Base-by-base conservation (phyloP, 2,329 filamentous ascomycete genomes). In the Beauveria caledonica region DNA sequence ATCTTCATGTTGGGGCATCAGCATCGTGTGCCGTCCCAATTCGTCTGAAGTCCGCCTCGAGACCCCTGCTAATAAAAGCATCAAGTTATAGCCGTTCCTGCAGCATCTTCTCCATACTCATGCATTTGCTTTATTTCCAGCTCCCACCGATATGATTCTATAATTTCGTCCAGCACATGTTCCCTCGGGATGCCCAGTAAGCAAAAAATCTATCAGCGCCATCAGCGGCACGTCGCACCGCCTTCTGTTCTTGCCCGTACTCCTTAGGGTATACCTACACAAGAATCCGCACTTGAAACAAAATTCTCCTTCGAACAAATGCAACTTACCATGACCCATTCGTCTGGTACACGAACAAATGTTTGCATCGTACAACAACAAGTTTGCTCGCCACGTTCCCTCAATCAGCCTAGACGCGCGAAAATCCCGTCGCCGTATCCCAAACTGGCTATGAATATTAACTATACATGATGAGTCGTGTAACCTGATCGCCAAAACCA, bases 281-380 rank as follows among this genome's bases (percentile, higher is more conserved):
- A 49, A 51, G 21, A 21, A 8, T n/a, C 46, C n/a, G 40, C 27
- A 11, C 52, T 27, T 52, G 51, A 60, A 54, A 60, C 58, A 55
- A 54, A 42, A 39, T 9, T 17, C 15, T 53, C 57, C 40, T 49
- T 53, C 39, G 46, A 46, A 42, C 57, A 52, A 52, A 33, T 53
- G 57, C 57, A 53, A n/a, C 19, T 52, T 49, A 46, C 21, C 57
- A 52, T 46, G 48, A 19, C 49, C 45, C 29, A 42, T 40, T 49
- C 10, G 44, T 7, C 25, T n/a, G 45, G 15, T 21, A 21, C 39
- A n/a, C 56, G 5, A 19, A 23, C 39, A 23, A n/a, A 25, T 46
- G 57, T 59, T 59, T 59, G 39, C 57, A 33, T 59, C 57, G 57
- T 39, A 59, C 57, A 59, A 59, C 57, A 59, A 46, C 23, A 50